Evolutionary conservation across 1,139 yeast genomes (phyloP).

Genomic region (Maudiozyma humilis): DNA sequence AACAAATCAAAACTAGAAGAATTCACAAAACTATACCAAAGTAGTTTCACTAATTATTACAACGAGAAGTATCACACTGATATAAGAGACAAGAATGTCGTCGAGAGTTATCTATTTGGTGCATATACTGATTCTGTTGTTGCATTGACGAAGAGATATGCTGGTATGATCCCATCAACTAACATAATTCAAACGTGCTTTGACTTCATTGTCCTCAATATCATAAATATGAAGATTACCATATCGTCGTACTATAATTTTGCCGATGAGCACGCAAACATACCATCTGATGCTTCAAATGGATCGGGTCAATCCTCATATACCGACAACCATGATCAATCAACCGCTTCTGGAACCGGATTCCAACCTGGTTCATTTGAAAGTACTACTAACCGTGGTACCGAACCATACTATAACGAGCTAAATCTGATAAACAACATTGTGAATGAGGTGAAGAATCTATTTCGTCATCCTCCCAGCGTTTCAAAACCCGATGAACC

Average conservation of each 20-base stretch:
- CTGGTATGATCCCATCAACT: not conserved
- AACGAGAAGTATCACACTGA: slow-evolving; percentile 6
- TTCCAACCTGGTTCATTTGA: not conserved
- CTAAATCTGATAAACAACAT: slow-evolving; percentile 5
- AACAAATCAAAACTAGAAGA: slow-evolving; percentile 8
- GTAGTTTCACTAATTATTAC: slow-evolving; percentile 7
- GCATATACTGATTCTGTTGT: slow-evolving; percentile 6
- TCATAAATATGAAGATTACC: not conserved
- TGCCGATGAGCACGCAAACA: not conserved
- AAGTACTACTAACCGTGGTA: not conserved
- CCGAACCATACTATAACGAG: slow-evolving; percentile 4
- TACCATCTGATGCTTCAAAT: not conserved
- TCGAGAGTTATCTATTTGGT: slow-evolving; percentile 5
- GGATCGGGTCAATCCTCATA: not conserved
- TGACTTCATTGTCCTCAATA: slow-evolving; percentile 3
- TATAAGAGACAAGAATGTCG: slow-evolving; percentile 1
- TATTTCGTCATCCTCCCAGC: slow-evolving; percentile 1
- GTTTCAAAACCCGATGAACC: not conserved
- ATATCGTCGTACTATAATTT: not conserved
- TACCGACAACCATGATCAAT: not conserved
- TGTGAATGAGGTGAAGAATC: slow-evolving; percentile 3
- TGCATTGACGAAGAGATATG: slow-evolving; percentile 3
- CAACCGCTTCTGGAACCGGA: not conserved
- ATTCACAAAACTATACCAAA: slow-evolving; percentile 7
- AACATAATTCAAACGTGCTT: not conserved